Evolutionary conservation across 129 eudicot genomes (phyloP), one percentile per base, ranked within the genome.

Genomic region (Chrysanthemum makinoi): DNA sequence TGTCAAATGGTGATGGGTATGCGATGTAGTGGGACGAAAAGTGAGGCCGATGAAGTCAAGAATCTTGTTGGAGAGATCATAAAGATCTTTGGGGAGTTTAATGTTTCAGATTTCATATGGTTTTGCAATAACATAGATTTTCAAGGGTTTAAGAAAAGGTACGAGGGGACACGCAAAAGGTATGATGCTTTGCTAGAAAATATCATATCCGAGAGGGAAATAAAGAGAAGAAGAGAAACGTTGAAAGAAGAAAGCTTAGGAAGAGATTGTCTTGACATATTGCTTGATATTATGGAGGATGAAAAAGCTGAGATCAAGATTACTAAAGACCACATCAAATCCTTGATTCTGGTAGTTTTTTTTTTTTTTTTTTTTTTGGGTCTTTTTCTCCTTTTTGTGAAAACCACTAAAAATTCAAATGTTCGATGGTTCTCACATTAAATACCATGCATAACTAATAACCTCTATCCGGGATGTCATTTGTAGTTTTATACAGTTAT

Each of bases 321-420:
- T 16, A 82, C 85, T 9, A 77, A 85, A 81, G 72, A 83, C 64
- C 83, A 82, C 77, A 81, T 86, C 46, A 86, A 86, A 35, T 87
- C 87, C 48, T 62, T 80, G 63, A 69, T 86, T 79, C 62, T 81
- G 85, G 88, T 83, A 69, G 59, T 51, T 56, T 3, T 10, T 9
- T 55, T 8, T 24, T 35, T 62, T 39, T 6, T 4, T 44, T 57
- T 35, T 62, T 35, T 10, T 4, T 43, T 56, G 52, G 51, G 63
- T 6, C 6, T 10, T 55, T 13, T 17, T 39, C 46, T 22, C 10
- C 1, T 44, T 57, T 30, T 26, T 2, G 35, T 30, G 35, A 30
- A 4, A 30, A 4, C 35, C 6, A n/a, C n/a, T n/a, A 30, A 30
- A 30, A 30, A 30, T 30, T 30, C 35, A 30, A 30, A 30, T 30